A percentile compares a stretch with the other conserved stretches of the same genome.
Evolutionary conservation across 1,284 basidiomycete genomes (phyloP).

Genomic region (Marasmius oreades): DNA sequence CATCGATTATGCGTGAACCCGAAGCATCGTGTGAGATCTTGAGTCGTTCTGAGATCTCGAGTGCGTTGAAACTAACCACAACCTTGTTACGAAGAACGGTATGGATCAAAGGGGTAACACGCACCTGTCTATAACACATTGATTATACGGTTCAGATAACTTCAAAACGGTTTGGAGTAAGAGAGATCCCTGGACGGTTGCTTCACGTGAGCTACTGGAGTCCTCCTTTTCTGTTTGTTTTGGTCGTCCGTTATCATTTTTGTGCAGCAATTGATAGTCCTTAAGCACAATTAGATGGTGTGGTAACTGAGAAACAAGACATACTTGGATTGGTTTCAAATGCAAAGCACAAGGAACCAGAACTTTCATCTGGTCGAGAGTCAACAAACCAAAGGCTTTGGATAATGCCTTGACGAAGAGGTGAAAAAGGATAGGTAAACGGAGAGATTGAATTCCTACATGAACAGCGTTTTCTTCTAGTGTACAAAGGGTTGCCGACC

Average conservation of each 20-base stretch:
- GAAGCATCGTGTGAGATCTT: constrained; percentile 68
- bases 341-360: constrained; percentile 66
- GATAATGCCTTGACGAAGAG: constrained; percentile 48
- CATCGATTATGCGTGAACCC: constrained; percentile 82
- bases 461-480: constrained; percentile 42
- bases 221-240: constrained; percentile 17
- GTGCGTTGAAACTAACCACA: constrained; percentile 52
- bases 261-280: constrained; percentile 14
- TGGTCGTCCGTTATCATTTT: constrained; percentile 18
- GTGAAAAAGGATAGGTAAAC: background rate
- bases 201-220: constrained; percentile 39
- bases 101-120: constrained; percentile 1
- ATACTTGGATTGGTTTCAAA: constrained; percentile 56
- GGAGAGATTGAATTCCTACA: constrained; percentile 30
- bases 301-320: background rate
- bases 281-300: constrained; percentile 22
- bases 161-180: constrained; percentile 79
- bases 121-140: constrained; percentile 67
- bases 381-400: constrained; percentile 55
- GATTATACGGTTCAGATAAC: constrained; percentile 62
- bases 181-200: constrained; percentile 83
- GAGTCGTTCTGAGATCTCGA: constrained; percentile 59
- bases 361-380: constrained; percentile 39
- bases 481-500: constrained; percentile 46
- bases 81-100: background rate